Evolutionary conservation across 225 moss, liverwort and hornwort species (phyloP), one percentile per base, ranked within the genome.

Genomic region (Physcomitrium patens): DNA sequence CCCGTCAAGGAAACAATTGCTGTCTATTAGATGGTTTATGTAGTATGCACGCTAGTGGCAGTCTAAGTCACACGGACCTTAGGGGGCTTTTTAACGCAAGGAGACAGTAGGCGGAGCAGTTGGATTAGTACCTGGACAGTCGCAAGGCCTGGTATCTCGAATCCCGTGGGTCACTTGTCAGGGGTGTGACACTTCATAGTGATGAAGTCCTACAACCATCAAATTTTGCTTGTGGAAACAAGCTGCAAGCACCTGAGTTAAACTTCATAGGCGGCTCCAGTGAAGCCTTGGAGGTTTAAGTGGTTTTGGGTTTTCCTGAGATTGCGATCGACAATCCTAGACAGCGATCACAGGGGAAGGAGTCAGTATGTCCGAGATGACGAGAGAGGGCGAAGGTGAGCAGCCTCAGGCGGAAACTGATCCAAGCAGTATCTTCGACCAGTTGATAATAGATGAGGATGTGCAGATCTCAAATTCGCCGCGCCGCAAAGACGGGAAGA

Each of bases 391-490:
- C 43, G 61, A 24, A 10, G 56, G 47, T 18, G 57, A 66, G 8
- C 64, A 54, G 11, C 65, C 23, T 17, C 20, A 42, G 28, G 3
- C 24, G 49, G 68, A 8, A 23, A n/a, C 50, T 8, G 31, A 37
- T 37, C 11, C 49, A 37, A 51, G 41, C 23, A 69, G 64, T 13
- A 71, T 71, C 24, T 64, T 81, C 7, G 81, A 76, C 20, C 66
- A 60, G 17, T 53, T 81, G 52, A 67, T 67, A 76, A 17, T 87
- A 15, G 84, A 75, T 2, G 81, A 56, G 37, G 86, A 87, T 46
- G 81, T 87, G 1, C 76, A 71, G 10, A 73, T 77, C 37, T 82
- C 86, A 0, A 80, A 75, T 13, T 10, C 76, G 22, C 44, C 1
- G 31, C 5, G 31, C 2, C 7, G 31, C 31, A 37, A 14, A n/a